phyloP scores from a whole-genome alignment of 2,329 filamentous ascomycete species.

The Diaporthe sp. region DNA sequence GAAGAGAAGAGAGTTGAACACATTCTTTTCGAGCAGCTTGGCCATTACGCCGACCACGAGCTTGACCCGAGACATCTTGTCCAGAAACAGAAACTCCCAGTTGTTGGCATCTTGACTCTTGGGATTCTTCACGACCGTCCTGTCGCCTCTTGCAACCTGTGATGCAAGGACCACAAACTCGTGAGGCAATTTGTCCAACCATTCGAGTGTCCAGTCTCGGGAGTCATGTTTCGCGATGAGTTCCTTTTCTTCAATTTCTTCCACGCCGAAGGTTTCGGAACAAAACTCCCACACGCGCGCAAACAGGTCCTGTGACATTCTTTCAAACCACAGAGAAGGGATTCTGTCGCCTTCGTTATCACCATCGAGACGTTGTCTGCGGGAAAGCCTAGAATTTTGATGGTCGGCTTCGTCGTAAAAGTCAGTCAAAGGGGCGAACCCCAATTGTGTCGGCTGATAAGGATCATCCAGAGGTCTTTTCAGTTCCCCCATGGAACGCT shows the following conservation, averaged over 20 bases:
- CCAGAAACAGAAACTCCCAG: slow-evolving; percentile 32
- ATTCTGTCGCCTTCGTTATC: slow-evolving; percentile 25
- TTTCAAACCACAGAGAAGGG: slow-evolving; percentile 33
- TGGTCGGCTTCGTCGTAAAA: slow-evolving; percentile 3
- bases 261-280: slow-evolving; percentile 28
- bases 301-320: slow-evolving; percentile 27
- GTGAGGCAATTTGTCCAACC: slow-evolving; percentile 24
- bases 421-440: slow-evolving; percentile 11
- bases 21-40: slow-evolving; percentile 50
- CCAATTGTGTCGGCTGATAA: slow-evolving; percentile 13
- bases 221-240: background rate
- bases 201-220: slow-evolving; percentile 27
- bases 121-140: background rate
- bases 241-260: background rate
- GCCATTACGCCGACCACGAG: slow-evolving; percentile 49
- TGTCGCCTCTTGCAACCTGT: slow-evolving; percentile 32
- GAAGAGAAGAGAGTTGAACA: slow-evolving; percentile 53
- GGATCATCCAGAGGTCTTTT: background rate
- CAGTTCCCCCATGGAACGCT: slow-evolving; percentile 22
- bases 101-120: slow-evolving; percentile 3
- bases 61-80: slow-evolving; percentile 35
- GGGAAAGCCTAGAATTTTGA: slow-evolving; percentile 4
- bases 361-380: background rate
- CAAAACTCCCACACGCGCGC: slow-evolving; percentile 32
- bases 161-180: slow-evolving; percentile 33